Evolutionary conservation across 1,139 yeast genomes (phyloP), one percentile per base, ranked within the genome.

Genomic region (Tardiomyces blankii): DNA sequence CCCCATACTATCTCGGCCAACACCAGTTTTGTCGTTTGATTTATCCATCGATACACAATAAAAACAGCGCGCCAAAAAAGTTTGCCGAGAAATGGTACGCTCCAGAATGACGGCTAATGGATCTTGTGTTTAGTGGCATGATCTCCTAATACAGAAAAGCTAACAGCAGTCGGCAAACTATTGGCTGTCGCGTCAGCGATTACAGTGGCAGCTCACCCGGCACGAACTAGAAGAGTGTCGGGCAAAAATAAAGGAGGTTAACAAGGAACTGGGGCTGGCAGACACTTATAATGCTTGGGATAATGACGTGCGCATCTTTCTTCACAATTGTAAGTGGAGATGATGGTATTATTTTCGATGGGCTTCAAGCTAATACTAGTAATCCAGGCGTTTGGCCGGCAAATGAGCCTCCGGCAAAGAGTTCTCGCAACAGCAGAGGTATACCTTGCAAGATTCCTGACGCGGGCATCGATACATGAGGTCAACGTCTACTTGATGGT

Each of bases 381-480:
- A 51, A 71, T 86, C 40, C 79, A 81, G 56, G 78, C 82, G 56
- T 68, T 91, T 14, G 96, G 96, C 0, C 69, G 94, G 52, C 71
- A 93, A 46, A 66, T 91, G 44, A 80, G 78, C 48, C 70, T 86
- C 33, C 67, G 97, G 42, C 96, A 89, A 60, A 73, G 88, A 39
- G 93, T 93, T 0, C 62, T 89, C 35, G 86, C 95, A 1, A 85
- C 96, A 0, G 95, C 96, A 0, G 96, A 89, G 57, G 77, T 87
- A 2, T 91, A 87, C 56, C 63, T 87, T 18, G 71, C 83, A 9
- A 65, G 97, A 43, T 87, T 89, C 58, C 67, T 88, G 42, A 74
- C 87, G 1, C 72, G 75, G 44, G 93, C 81, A 0, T 79, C 88
- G 27, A 65, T 87, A 32, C 77, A 82, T 52, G 98, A 91, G 60